Evolutionary conservation across 139 green algal genomes (phyloP), one percentile per base, ranked within the genome.

Genomic region (Chlamydomonas sp.): DNA sequence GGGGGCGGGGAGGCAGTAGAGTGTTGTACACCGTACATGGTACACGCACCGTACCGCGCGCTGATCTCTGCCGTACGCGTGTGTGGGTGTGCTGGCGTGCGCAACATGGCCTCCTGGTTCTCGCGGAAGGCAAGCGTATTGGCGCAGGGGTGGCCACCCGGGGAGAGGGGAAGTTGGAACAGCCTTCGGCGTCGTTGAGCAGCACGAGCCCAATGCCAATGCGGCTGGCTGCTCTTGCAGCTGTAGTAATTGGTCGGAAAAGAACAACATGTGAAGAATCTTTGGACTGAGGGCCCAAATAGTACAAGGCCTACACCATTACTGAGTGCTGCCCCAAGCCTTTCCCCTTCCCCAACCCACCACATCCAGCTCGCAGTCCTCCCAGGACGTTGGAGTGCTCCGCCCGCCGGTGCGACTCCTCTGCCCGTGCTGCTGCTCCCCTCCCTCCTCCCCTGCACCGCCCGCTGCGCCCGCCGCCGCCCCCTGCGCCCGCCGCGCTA

Each of bases 311-410:
- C 31, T 49, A 49, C 31, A 49, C 31, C 31, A 49, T 49, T 49
- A 49, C 31, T 49, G 31, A 49, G 31, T 49, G 31, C 31, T 49
- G 31, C 31, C 31, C 31, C 31, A 49, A 49, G 5, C 71, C 20
- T 20, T 2, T 6, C 71, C 17, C 71, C 14, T 5, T 76, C 71
- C 5, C 20, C 71, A 5, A 20, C 77, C 78, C 69, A 85, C 71
- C 59, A 61, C 69, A 17, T 86, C 82, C 82, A 86, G 20, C 71
- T 72, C 61, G 61, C 60, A 72, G n/a, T 87, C 83, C 3, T 87
- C 83, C 83, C 72, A 76, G 57, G 15, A 60, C 7, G 0, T 64
- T 12, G 5, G 31, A 1, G 31, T 49, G 63, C 79, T 14, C 1
- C 49, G 31, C 5, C 18, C 79, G 3, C 63, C 78, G 62, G 31